These are phyloP conservation scores for Trametes pubescens DNA, from an alignment of 1,284 basidiomycete genomes.

Conservation along the genomic window DNA sequence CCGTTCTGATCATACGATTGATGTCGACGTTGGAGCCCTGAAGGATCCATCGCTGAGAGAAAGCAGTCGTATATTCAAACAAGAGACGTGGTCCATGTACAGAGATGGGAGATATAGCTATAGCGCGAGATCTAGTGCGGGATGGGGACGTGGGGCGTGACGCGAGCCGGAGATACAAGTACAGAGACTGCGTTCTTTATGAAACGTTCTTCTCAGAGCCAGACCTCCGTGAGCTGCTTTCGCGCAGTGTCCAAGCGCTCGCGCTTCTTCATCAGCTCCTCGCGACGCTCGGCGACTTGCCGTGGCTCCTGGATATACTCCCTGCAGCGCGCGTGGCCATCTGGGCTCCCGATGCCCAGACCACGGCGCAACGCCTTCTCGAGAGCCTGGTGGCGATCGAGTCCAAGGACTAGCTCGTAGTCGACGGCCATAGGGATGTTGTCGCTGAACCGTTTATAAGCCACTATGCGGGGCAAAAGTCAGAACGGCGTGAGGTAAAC, in stretches of 20 bases:
- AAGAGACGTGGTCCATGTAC: too few relatives aligned
- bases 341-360: conserved; percentile 53
- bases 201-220: background rate
- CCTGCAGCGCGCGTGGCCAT: conserved; percentile 57
- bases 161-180: background rate
- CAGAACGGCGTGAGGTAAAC: background rate
- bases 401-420: conserved; percentile 59
- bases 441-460: conserved; percentile 74
- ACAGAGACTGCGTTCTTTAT: background rate
- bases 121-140: background rate
- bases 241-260: conserved; percentile 60
- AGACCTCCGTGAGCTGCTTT: conserved; percentile 48
- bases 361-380: conserved; percentile 53
- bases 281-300: conserved; percentile 51
- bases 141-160: too few relatives aligned
- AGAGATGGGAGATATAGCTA: background rate
- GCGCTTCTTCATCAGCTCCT: conserved; percentile 59
- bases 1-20: too few relatives aligned
- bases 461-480: conserved; percentile 51
- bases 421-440: conserved; percentile 72
- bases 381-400: conserved; percentile 47
- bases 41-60: too few relatives aligned
- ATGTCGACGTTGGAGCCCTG: too few relatives aligned
- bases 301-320: conserved; percentile 61
- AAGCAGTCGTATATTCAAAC: too few relatives aligned